Base-by-base conservation (phyloP, 2,329 filamentous ascomycete genomes). In the Coniella lustricola region DNA sequence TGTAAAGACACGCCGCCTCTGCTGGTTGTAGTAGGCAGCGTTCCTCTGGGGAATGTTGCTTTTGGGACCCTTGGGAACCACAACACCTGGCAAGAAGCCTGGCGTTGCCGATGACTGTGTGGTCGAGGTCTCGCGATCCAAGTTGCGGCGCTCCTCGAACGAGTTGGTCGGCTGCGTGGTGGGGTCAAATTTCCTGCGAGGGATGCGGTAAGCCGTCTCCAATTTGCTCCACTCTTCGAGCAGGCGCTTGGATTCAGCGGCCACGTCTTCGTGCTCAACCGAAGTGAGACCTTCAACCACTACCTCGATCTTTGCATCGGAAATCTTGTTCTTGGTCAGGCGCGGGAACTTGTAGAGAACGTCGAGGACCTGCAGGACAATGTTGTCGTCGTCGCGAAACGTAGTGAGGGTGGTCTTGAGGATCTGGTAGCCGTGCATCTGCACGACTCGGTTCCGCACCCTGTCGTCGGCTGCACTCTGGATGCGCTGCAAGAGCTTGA, bases 391-490 rank as follows among this genome's bases (percentile, higher is more conserved):
- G n/a, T 90, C 85, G 54, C 82, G 82, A 74, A 91, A 98, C 21
- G 85, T 84, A 55, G 82, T 83, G 46, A 98, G 75, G 5, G 88
- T 87, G 29, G 86, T 88, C 65, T 93, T 95, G 54, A 98, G 73
- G 56, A 96, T 95, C 62, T 91, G 86, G 65, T 98, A 98, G 45
- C 91, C 93, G 71, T 97, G 93, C 85, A 97, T 94, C 60, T 88
- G 87, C 62, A 96, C 87, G 34, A 97, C 90, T 45, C 85, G 82
- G 65, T 93, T 87, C 52, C 87, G 82, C 48, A 96, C 88, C 54
- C 82, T 82, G 61, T 95, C 89, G 57, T 96, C 90, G 42, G 91
- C 80, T 62, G 86, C 90, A 35, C 80, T 78, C 66, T 95, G 88
- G 54, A 98, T 90, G 45, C 93, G 90, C 57, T 84, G 79, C 51